Evolutionary conservation across 805 yeast species (phyloP).

Genomic region (Cyberlindnera mississippiensis): DNA sequence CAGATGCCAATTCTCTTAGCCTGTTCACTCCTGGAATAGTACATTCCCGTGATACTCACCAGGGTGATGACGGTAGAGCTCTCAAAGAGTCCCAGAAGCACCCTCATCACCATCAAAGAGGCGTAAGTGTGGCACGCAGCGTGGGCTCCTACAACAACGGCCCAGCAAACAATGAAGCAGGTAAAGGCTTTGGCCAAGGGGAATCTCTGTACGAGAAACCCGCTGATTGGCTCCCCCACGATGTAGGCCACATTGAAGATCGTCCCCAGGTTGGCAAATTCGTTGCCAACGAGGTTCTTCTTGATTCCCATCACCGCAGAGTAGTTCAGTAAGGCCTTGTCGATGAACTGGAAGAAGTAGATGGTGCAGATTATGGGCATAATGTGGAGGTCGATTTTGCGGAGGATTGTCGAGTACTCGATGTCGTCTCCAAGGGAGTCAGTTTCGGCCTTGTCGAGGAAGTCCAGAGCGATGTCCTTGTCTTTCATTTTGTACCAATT

Average conservation of each 20-base stretch:
- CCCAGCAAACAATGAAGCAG: conserved; percentile 46
- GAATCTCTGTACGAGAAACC: conserved; percentile 42
- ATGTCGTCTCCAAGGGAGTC: not conserved
- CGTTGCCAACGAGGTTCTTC: conserved; percentile 40
- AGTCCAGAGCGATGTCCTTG: conserved; percentile 5
- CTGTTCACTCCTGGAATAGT: conserved; percentile 50
- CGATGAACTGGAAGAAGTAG: conserved; percentile 53
- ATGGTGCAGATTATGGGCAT: conserved; percentile 39
- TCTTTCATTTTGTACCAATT: conserved; percentile 7
- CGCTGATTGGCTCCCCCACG: conserved; percentile 45
- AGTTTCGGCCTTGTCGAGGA: not conserved
- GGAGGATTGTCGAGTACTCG: conserved; percentile 5
- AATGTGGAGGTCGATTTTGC: conserved; percentile 18
- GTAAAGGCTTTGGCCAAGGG: conserved; percentile 51
- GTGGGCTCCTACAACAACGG: conserved; percentile 43
- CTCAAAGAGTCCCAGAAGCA: conserved; percentile 49
- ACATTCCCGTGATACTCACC: conserved; percentile 54
- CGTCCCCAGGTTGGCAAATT: conserved; percentile 48
- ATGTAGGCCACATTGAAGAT: conserved; percentile 50
- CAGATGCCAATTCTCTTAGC: conserved; percentile 49
- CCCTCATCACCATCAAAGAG: conserved; percentile 47
- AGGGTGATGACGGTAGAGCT: conserved; percentile 52
- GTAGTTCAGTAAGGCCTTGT: conserved; percentile 51
- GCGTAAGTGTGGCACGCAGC: conserved; percentile 48
- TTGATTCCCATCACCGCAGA: conserved; percentile 65